Conservation (phyloP, 352 stramenopile species). For the Phytophthora cryptogea region DNA sequence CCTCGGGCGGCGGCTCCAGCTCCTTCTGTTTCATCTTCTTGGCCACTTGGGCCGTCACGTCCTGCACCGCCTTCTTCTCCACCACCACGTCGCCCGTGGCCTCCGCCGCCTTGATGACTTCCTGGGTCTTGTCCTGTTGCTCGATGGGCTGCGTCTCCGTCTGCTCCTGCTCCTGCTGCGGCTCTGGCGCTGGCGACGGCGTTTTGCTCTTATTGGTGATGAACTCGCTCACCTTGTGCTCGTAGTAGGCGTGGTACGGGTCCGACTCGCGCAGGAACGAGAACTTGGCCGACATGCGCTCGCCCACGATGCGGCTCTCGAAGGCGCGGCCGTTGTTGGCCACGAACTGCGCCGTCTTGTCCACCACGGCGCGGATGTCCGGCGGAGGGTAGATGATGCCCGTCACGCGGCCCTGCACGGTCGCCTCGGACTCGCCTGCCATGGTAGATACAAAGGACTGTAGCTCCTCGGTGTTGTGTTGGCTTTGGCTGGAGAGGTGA, state of each 20-base stretch:
- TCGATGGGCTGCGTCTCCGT: constrained; percentile 11
- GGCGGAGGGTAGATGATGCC: constrained; percentile 97
- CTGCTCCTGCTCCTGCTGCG: constrained; percentile 34
- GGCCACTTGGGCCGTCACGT: constrained; percentile 80
- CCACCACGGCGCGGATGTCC: constrained; percentile 97
- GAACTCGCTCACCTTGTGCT: constrained; percentile 94
- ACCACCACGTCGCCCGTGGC: constrained; percentile 58
- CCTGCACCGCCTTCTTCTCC: constrained; percentile 86
- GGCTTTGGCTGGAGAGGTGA: background rate
- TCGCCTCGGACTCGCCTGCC: constrained; percentile 30
- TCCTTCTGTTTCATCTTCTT: constrained; percentile 94
- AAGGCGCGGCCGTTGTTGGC: constrained; percentile 98
- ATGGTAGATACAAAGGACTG: constrained; percentile 15
- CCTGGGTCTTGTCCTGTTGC: constrained; percentile 28
- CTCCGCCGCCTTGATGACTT: constrained; percentile 34
- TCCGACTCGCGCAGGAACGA: constrained; percentile 95
- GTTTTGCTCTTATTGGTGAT: constrained; percentile 48
- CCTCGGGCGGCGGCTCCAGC: constrained; percentile 59
- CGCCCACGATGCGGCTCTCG: constrained; percentile 96
- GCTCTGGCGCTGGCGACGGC: constrained; percentile 1
- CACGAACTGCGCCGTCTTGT: constrained; percentile 99
- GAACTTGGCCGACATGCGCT: constrained; percentile 97
- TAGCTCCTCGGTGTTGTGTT: background rate
- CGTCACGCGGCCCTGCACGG: constrained; percentile 77
- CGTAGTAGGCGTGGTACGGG: constrained; percentile 99